These are phyloP conservation scores for Lactifluus rugatus DNA, from an alignment of 768 basidiomycete genomes.

Conservation along the genomic window DNA sequence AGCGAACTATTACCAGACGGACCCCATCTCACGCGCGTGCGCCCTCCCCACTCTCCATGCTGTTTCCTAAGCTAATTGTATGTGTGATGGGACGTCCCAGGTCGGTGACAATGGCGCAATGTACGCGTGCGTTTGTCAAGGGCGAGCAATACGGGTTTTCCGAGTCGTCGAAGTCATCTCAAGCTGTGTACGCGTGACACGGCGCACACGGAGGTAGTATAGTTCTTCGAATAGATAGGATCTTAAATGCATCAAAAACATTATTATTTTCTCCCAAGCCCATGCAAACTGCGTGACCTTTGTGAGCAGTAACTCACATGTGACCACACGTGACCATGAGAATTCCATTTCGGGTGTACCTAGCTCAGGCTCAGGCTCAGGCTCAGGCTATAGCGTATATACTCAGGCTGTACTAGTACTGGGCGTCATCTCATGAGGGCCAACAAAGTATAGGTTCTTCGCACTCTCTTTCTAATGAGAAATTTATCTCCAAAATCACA, in stretches of 20 bases:
- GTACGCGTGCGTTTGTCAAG: constrained; percentile 77
- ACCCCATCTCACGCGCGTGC: constrained; percentile 87
- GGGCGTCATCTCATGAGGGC: too few species aligned
- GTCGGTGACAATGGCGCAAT: constrained; percentile 95
- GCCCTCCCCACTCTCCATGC: constrained; percentile 28
- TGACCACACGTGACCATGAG: too few species aligned
- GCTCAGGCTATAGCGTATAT: too few species aligned
- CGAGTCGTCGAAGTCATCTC: constrained; percentile 35
- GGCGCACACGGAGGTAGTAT: neutral
- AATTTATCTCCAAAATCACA: too few species aligned
- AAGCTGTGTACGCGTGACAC: constrained; percentile 37
- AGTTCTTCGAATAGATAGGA: constrained; percentile 11
- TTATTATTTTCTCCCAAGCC: neutral
- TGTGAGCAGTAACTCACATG: too few species aligned
- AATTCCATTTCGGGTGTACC: too few species aligned
- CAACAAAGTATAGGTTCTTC: too few species aligned
- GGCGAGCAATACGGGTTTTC: constrained; percentile 54
- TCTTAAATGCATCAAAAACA: constrained; percentile 1
- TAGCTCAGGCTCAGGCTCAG: too few species aligned
- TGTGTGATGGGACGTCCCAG: constrained; percentile 28
- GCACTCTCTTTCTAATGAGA: too few species aligned
- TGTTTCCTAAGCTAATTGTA: constrained; percentile 1
- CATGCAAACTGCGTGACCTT: too few species aligned
- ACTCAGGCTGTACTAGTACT: too few species aligned
- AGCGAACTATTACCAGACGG: constrained; percentile 91